Conservation (phyloP, 345 rosid species). For the Lepidium aucheri region DNA sequence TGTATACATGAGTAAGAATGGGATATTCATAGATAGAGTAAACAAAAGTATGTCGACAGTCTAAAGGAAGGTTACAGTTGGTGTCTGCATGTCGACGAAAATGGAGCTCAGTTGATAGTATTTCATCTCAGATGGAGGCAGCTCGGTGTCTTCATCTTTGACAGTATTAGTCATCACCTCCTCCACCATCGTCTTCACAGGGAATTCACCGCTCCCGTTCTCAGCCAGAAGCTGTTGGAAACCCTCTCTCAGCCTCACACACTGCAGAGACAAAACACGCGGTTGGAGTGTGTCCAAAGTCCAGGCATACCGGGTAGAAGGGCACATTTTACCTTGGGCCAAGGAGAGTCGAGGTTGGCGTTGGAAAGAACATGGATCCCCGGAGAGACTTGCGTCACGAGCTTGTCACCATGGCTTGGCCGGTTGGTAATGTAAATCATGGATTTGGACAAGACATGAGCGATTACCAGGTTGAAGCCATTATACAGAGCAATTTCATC, state of each 20-base stretch:
- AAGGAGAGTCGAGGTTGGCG: slow-evolving; percentile 71
- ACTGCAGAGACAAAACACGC: slow-evolving; percentile 30
- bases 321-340: slow-evolving; percentile 58
- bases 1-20: slow-evolving; percentile 11
- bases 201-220: slow-evolving; percentile 36
- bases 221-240: slow-evolving; percentile 34
- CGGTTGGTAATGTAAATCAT: slow-evolving; percentile 76
- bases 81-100: slow-evolving; percentile 37
- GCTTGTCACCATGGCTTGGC: slow-evolving; percentile 22
- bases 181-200: slow-evolving; percentile 40
- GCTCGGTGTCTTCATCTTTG: slow-evolving; percentile 36
- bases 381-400: slow-evolving; percentile 47
- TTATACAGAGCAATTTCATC: slow-evolving; percentile 41
- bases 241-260: slow-evolving; percentile 39
- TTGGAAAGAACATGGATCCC: slow-evolving; percentile 73
- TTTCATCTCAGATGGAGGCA: slow-evolving; percentile 45
- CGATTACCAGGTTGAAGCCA: slow-evolving; percentile 66
- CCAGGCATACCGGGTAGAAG: background rate
- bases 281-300: background rate
- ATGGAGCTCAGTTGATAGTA: slow-evolving; percentile 42
- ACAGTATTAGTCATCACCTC: slow-evolving; percentile 50
- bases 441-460: slow-evolving; percentile 42
- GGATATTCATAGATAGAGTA: background rate
- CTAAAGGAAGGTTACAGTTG: slow-evolving; percentile 26
- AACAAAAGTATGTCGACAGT: background rate